These are phyloP conservation scores for Plasmopara viticola DNA, from an alignment of 352 stramenopile genomes.

Conservation along the genomic window DNA sequence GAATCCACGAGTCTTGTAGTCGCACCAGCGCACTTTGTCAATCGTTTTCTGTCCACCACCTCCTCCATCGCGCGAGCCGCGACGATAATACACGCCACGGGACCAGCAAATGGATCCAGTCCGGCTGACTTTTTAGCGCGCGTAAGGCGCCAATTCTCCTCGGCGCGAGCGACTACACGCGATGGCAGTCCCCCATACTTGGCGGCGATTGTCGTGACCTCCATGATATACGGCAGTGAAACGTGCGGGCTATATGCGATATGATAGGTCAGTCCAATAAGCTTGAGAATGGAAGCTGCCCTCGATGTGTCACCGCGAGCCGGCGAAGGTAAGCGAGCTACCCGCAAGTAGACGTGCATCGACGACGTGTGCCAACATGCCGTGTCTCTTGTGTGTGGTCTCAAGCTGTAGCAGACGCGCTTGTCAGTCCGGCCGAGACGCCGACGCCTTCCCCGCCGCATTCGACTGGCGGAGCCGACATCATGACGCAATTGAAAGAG, in stretches of 20 bases:
- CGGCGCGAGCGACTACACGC: conserved; percentile 37
- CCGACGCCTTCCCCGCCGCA: conserved; percentile 11
- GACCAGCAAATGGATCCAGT: conserved; percentile 33
- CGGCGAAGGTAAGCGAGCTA: conserved; percentile 19
- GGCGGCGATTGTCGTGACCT: conserved; percentile 37
- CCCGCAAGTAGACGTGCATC: conserved; percentile 6
- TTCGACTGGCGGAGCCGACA: conserved; percentile 20
- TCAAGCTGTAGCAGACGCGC: conserved; percentile 6
- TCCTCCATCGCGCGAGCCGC: conserved; percentile 45
- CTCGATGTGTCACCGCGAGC: conserved; percentile 4
- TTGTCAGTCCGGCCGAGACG: conserved; percentile 9
- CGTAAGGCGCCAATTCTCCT: conserved; percentile 50
- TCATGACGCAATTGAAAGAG: conserved; percentile 48
- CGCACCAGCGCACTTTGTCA: conserved; percentile 37
- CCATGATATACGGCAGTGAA: conserved; percentile 24
- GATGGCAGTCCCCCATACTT: conserved; percentile 53
- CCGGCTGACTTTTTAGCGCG: conserved; percentile 35
- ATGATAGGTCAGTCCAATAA: conserved; percentile 7
- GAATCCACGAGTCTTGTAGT: conserved; percentile 39
- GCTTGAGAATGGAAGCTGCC: conserved; percentile 13
- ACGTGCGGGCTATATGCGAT: conserved; percentile 5
- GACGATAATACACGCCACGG: conserved; percentile 60
- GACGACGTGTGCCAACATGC: not conserved
- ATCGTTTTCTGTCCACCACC: conserved; percentile 35
- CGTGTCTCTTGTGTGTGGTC: not conserved